Base-by-base conservation (phyloP, 2,329 filamentous ascomycete species). In the Pyrenophora tritici-repentis region DNA sequence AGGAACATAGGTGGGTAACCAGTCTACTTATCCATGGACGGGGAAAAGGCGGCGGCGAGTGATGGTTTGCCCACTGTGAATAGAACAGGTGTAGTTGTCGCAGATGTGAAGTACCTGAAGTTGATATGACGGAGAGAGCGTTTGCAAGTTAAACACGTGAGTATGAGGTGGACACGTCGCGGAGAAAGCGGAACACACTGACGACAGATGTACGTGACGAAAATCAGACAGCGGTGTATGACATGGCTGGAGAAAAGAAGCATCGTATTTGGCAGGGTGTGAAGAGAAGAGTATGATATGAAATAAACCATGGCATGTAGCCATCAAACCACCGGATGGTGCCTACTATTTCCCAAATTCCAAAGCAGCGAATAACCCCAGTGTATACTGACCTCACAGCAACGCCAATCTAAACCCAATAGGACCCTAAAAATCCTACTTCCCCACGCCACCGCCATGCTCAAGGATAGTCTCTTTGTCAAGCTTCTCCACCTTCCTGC, bases 401-500 rank as follows among this genome's bases (percentile, higher is more conserved):
- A 52, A 58, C 51, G 55, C 57, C 47, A 18, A 34, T 32, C 6
- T 16, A 35, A 43, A 37, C 17, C 20, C 26, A 29, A 18, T 37
- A 18, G 42, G 13, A n/a, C 10, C 26, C 9, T 20, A 6, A 6
- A 9, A 5, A 29, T 18, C 14, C 17, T 34, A 45, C 34, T 49
- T 59, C 13, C 58, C 50, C 36, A 48, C 44, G 13, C 51, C 47
- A 34, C 51, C 42, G 16, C 56, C 78, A 68, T 78, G 75, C 56
- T 68, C 64, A 5, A 54, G 54, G 17, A 67, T 42, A 6, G 75
- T 72, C 48, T 73, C 66, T n/a, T 81, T 76, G 22, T 79, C 76
- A 18, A 83, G 65, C 54, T 75, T 78, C 39, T 81, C 76, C 6
- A 88, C 75, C 53, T 88, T 83, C 53, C 82, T 77, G 57, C 81